Evolutionary conservation across 164 flowering plant species (phyloP).

Genomic region (Echeveria elegans): DNA sequence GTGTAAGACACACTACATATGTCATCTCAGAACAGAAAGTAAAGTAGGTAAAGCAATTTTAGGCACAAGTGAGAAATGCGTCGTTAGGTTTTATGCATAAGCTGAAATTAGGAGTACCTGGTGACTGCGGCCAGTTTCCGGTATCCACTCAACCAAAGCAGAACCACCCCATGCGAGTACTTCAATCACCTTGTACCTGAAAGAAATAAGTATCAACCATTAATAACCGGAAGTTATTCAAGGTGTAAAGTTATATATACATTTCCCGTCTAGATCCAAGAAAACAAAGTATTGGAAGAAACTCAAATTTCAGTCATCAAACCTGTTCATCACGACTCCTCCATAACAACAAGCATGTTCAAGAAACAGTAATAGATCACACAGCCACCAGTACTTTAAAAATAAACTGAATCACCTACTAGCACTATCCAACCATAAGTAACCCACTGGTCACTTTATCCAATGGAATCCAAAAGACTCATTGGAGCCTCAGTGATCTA

Average conservation of each 20-base stretch:
- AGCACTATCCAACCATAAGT: conserved; percentile 92
- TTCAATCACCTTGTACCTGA: conserved; percentile 79
- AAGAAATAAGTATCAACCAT: background rate
- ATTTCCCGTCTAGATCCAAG: too few species aligned
- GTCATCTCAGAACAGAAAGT: background rate
- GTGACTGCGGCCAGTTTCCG: conserved; percentile 97
- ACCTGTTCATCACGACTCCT: background rate
- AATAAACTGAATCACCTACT: conserved; percentile 72
- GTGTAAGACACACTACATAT: background rate
- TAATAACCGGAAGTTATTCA: background rate
- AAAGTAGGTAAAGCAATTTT: background rate
- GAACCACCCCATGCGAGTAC: conserved; percentile 74
- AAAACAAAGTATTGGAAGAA: too few species aligned
- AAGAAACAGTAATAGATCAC: background rate
- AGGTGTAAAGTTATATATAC: background rate
- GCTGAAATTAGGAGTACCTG: conserved; percentile 41
- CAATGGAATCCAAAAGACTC: conserved; percentile 19
- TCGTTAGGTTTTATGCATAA: background rate
- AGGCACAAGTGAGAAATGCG: too few species aligned
- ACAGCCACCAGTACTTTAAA: background rate
- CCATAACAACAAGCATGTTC: background rate
- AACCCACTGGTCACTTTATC: conserved; percentile 98
- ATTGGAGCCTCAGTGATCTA: conserved; percentile 24
- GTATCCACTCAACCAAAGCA: conserved; percentile 90
- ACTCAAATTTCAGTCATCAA: background rate